Percentiles rank a stretch among this genome's conserved stretches.
phyloP scores from a whole-genome alignment of 768 basidiomycete genomes.

The Leccinum ochraceum region DNA sequence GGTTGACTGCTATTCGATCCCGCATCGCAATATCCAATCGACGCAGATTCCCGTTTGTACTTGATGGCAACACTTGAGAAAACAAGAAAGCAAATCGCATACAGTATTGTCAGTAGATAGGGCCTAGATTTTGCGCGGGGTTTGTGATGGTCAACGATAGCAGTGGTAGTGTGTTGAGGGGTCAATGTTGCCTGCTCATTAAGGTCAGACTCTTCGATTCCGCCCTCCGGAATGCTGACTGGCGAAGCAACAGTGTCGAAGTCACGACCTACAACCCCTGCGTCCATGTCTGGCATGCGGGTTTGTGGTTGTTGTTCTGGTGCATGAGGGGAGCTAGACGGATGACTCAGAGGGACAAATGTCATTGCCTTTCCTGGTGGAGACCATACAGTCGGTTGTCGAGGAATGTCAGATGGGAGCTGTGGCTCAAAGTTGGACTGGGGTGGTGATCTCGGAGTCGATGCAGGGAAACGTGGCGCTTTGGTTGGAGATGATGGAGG shows the following conservation, averaged over 20 bases:
- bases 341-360: constrained; percentile 21
- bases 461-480: constrained; percentile 23
- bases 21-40: constrained; percentile 76
- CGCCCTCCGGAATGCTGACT: constrained; percentile 25
- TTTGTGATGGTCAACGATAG: constrained; percentile 20
- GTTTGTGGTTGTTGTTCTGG: constrained; percentile 12
- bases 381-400: constrained; percentile 28
- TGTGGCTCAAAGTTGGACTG: constrained; percentile 59
- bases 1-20: constrained; percentile 59
- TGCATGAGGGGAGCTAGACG: constrained; percentile 17
- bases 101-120: constrained; percentile 45
- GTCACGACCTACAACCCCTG: not conserved
- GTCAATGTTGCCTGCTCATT: constrained; percentile 34
- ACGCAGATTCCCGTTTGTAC: constrained; percentile 67
- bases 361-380: constrained; percentile 13
- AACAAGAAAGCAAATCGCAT: constrained; percentile 37
- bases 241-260: constrained; percentile 5
- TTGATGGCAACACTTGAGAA: constrained; percentile 38
- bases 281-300: constrained; percentile 7
- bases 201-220: constrained; percentile 16
- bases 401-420: constrained; percentile 41
- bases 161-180: constrained; percentile 41
- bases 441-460: constrained; percentile 44
- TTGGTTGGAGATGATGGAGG: constrained; percentile 45
- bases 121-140: constrained; percentile 23